Percentiles rank a stretch among this genome's conserved stretches.
Conservation (phyloP, 495 filamentous ascomycete genomes). For the Penicillium coffeae region DNA sequence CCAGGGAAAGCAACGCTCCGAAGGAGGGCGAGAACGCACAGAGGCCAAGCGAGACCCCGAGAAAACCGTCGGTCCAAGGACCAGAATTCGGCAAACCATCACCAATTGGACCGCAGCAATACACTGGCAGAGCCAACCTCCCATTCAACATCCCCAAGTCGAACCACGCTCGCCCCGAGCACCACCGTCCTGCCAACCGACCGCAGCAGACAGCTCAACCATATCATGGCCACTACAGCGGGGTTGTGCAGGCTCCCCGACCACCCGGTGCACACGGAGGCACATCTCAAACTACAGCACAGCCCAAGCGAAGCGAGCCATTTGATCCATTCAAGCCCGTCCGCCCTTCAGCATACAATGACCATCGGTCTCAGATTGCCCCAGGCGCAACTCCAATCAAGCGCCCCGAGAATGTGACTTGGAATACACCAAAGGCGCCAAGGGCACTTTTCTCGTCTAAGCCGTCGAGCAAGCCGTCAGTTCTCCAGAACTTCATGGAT, state of each 20-base stretch:
- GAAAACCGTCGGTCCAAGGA: conserved; percentile 23
- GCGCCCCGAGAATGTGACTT: conserved; percentile 41
- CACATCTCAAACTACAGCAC: conserved; percentile 12
- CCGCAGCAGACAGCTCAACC: conserved; percentile 13
- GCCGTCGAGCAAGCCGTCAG: conserved; percentile 31
- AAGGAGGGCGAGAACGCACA: conserved; percentile 30
- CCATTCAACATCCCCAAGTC: conserved; percentile 52
- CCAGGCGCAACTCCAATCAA: conserved; percentile 39
- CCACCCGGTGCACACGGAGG: conserved; percentile 15
- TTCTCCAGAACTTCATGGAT: conserved; percentile 42
- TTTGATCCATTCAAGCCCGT: conserved; percentile 45
- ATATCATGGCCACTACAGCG: conserved; percentile 12
- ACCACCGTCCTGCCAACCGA: conserved; percentile 36
- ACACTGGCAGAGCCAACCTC: conserved; percentile 29
- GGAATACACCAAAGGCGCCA: conserved; percentile 35
- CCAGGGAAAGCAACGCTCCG: conserved; percentile 41
- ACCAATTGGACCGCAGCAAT: conserved; percentile 43
- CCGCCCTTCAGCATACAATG: conserved; percentile 39
- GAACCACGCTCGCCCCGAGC: conserved; percentile 45
- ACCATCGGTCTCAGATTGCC: conserved; percentile 23
- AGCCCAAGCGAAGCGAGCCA: conserved; percentile 22
- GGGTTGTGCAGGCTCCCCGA: conserved; percentile 15
- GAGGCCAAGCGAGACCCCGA: conserved; percentile 26
- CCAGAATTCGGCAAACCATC: conserved; percentile 60
- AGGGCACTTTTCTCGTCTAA: conserved; percentile 44